Evolutionary conservation across 2,329 filamentous ascomycete species (phyloP), one percentile per base, ranked within the genome.

Genomic region (Talaromyces rugulosus): DNA sequence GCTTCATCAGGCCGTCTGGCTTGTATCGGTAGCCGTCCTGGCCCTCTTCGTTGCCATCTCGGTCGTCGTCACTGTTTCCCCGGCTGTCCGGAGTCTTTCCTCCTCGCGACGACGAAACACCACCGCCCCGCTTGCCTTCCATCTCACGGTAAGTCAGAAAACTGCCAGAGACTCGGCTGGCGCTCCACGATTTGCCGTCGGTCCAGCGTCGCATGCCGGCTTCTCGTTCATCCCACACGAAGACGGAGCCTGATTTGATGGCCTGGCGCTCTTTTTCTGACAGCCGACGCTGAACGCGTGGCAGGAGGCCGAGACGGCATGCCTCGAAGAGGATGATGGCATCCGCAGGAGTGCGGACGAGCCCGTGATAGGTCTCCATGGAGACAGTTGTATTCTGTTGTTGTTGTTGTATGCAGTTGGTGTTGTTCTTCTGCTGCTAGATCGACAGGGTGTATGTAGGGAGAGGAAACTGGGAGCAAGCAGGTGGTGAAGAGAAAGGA

Each of bases 201-300:
- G 95, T 99, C 95, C 95, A 99, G 76, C 95, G 84, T 71, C 95
- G 86, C 95, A 99, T 99, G 67, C 95, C 95, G 11, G 95, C 95
- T 81, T 99, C 95, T 69, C 94, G 84, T 81, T 99, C 95, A 76
- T 99, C 95, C 95, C 95, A 99, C n/a, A 99, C 95, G 71, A 98
- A 99, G 3, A 99, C 94, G 0, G 95, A 99, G 51, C 95, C 95
- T 0, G 94, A 96, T 72, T 92, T 89, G 75, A 99, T 99, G 4
- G 92, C 92, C 74, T 97, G 93, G 64, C 95, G 87, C 79, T 99
- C 95, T 79, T 98, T 98, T 77, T 99, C 95, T 2, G 95, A 98
- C 63, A 97, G 80, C 70, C 95, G 85, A 68, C 95, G 86, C 80
- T 98, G 95, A 5, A 99, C 95, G 67, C 95, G 87, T 33, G 95